Conservation (phyloP, 345 rosid species). For the Physaria fendleri region DNA sequence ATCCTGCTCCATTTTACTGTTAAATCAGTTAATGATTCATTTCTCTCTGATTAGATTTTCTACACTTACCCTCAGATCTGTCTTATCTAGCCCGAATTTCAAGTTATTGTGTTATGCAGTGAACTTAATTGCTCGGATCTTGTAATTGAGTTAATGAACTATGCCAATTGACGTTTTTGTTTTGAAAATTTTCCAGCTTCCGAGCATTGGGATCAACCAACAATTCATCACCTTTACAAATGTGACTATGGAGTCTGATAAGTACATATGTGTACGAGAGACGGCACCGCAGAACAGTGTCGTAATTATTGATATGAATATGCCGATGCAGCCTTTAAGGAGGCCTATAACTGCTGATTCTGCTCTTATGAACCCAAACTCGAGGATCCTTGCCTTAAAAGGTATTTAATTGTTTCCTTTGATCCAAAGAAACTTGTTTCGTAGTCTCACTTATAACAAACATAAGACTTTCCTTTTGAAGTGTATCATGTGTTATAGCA, state of each 20-base stretch:
- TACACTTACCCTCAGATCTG: constrained; percentile 31
- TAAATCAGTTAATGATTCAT: constrained; percentile 13
- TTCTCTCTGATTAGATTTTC: constrained; percentile 8
- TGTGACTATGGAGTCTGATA: constrained; percentile 97
- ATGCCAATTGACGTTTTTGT: constrained; percentile 14
- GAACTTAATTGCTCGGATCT: constrained; percentile 21
- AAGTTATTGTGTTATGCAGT: not conserved
- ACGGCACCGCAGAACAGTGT: constrained; percentile 97
- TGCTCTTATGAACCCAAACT: constrained; percentile 87
- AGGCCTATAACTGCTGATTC: constrained; percentile 97
- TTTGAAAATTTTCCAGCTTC: constrained; percentile 42
- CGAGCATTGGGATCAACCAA: constrained; percentile 78
- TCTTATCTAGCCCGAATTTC: not conserved
- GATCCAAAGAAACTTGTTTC: not conserved
- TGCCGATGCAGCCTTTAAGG: constrained; percentile 94
- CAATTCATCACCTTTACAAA: constrained; percentile 88
- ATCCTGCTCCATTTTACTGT: constrained; percentile 10
- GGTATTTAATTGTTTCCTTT: constrained; percentile 36
- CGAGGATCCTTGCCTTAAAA: constrained; percentile 82
- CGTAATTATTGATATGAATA: constrained; percentile 85
- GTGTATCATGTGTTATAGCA: not conserved
- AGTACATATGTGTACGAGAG: constrained; percentile 93
- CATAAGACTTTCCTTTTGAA: constrained; percentile 15
- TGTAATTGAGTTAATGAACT: constrained; percentile 8
- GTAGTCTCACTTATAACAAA: not conserved